Conservation (phyloP, 352 stramenopile genomes). For the Phytophthora macrochlamydospora region DNA sequence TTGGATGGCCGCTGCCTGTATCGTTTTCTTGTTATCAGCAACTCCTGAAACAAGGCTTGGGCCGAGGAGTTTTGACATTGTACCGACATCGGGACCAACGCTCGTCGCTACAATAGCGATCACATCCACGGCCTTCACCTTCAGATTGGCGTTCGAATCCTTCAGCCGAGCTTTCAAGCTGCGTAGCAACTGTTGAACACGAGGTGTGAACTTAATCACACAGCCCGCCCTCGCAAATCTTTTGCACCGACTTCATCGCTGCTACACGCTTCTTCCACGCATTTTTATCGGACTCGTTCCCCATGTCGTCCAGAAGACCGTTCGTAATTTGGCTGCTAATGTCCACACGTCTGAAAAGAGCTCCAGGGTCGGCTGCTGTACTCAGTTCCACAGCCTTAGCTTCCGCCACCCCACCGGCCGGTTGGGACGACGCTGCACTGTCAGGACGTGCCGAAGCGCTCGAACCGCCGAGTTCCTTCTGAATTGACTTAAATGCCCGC, state of each 20-base stretch:
- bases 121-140: conserved; percentile 85
- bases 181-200: conserved; percentile 78
- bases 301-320: conserved; percentile 83
- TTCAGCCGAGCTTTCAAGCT: conserved; percentile 76
- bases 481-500: conserved; percentile 72
- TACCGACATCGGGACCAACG: conserved; percentile 74
- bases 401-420: conserved; percentile 22
- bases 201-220: conserved; percentile 85
- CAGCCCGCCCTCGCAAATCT: conserved; percentile 81
- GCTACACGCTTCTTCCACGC: conserved; percentile 86
- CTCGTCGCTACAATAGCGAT: conserved; percentile 80
- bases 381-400: conserved; percentile 44
- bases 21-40: conserved; percentile 89
- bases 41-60: conserved; percentile 72
- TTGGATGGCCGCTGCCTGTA: conserved; percentile 80
- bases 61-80: conserved; percentile 84
- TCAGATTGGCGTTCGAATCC: conserved; percentile 89
- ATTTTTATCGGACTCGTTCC: conserved; percentile 83
- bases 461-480: conserved; percentile 46
- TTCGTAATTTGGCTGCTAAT: conserved; percentile 86
- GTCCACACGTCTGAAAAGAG: conserved; percentile 78
- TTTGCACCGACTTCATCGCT: conserved; percentile 81
- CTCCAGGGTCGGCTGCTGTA: conserved; percentile 45
- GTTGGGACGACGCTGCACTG: conserved; percentile 39
- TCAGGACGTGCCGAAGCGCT: conserved; percentile 23